Percentiles rank a stretch among this genome's conserved stretches.
phyloP scores from a whole-genome alignment of 805 yeast species.

The Suhomyces sp. region DNA sequence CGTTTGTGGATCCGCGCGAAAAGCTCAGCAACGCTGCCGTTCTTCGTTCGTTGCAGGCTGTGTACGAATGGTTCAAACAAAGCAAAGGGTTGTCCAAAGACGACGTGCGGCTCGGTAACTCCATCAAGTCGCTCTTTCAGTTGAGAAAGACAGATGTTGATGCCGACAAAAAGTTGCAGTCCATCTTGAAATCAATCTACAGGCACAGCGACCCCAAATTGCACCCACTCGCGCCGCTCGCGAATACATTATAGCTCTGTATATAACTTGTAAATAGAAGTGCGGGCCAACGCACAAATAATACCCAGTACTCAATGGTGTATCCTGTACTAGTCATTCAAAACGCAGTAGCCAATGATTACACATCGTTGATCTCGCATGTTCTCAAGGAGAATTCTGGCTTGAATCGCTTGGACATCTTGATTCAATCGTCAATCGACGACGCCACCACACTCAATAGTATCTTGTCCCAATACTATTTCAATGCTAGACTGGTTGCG shows the following conservation, averaged over 20 bases:
- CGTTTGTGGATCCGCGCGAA: slow-evolving; percentile 18
- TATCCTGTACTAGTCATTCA: slow-evolving; percentile 4
- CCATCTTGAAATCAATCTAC: slow-evolving; percentile 12
- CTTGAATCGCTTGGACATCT: slow-evolving; percentile 20
- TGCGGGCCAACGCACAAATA: background rate
- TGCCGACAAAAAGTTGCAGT: slow-evolving; percentile 12
- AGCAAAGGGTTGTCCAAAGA: slow-evolving; percentile 10
- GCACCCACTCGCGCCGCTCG: background rate
- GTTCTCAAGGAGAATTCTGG: slow-evolving; percentile 3
- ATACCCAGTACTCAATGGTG: background rate
- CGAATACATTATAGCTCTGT: background rate
- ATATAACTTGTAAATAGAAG: background rate
- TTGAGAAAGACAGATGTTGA: slow-evolving; percentile 12
- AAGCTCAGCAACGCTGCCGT: slow-evolving; percentile 17
- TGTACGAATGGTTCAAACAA: slow-evolving; percentile 20
- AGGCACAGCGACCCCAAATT: background rate
- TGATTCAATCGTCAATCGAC: slow-evolving; percentile 18
- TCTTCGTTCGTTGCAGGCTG: slow-evolving; percentile 21
- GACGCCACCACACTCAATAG: slow-evolving; percentile 24
- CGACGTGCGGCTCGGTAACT: slow-evolving; percentile 19
- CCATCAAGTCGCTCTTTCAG: slow-evolving; percentile 17
- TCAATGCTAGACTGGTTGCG: slow-evolving; percentile 21
- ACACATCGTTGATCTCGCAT: slow-evolving; percentile 8
- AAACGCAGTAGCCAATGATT: slow-evolving; percentile 5
- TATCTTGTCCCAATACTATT: slow-evolving; percentile 29